Evolutionary conservation across 257 asterid genomes (phyloP).

Genomic region (Mentha longifolia): DNA sequence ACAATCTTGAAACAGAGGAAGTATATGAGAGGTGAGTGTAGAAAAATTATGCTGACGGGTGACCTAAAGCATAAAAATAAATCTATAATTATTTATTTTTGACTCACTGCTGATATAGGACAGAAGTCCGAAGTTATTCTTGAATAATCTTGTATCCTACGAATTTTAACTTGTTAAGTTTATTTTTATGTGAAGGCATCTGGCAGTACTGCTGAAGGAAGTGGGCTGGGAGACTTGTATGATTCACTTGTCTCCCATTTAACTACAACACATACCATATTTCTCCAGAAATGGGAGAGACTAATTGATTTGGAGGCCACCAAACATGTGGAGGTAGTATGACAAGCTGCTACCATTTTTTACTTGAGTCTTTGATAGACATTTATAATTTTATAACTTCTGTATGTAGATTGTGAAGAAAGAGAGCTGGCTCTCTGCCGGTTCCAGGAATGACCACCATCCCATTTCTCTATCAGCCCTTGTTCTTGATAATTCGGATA

Average conservation of each 20-base stretch:
- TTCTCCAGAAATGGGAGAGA: conserved; percentile 89
- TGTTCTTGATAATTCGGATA: conserved; percentile 63
- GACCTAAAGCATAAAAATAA: conserved; percentile 17
- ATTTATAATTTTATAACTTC: conserved; percentile 29
- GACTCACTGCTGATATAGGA: too few species aligned
- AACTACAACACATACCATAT: conserved; percentile 57
- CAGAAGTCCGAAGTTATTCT: too few species aligned
- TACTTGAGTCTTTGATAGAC: conserved; percentile 21
- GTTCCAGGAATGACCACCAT: conserved; percentile 45
- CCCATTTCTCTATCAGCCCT: conserved; percentile 58
- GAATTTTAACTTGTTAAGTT: conserved; percentile 18
- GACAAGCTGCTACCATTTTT: conserved; percentile 28
- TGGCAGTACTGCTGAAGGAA: conserved; percentile 80
- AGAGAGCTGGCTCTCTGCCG: conserved; percentile 62
- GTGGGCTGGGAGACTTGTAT: conserved; percentile 77
- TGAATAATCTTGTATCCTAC: conserved; percentile 18
- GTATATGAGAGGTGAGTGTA: too few species aligned
- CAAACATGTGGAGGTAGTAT: conserved; percentile 72
- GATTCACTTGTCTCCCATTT: conserved; percentile 85
- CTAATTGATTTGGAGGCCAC: conserved; percentile 95
- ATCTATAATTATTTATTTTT: too few species aligned
- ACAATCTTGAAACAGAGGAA: too few species aligned
- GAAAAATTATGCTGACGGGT: not conserved
- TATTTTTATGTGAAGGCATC: conserved; percentile 60
- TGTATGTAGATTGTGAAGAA: conserved; percentile 63